Evolutionary conservation across 2,329 filamentous ascomycete species (phyloP), one percentile per base, ranked within the genome.

Genomic region (Cryphonectria carpinicola): DNA sequence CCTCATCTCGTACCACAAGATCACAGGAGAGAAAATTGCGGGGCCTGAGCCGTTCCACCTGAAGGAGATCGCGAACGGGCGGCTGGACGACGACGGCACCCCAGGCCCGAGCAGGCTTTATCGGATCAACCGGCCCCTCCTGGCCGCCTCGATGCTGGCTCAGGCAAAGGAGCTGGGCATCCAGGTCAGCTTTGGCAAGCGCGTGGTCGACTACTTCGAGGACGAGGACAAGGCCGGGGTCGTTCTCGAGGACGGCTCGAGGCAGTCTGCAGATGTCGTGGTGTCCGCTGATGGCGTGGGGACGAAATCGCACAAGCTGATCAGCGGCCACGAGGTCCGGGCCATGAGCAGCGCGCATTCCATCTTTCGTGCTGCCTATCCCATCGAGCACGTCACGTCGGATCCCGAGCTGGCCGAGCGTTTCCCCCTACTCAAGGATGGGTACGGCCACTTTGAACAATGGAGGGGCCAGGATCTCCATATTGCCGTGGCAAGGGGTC

Each of bases 401-500:
- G 82, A 83, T 72, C 83, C 86, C 66, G 81, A 82, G 4, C 75
- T 83, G 43, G 80, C 81, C 4, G 83, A 80, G 71, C 82, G 85
- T 63, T 80, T 87, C 3, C 82, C 84, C 4, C 77, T 68, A 10
- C 71, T 86, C 56, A 85, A 85, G 22, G 85, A 88, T 73, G 83
- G 41, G 83, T 83, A 19, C 87, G 85, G 83, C 80, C 87, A 60
- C 85, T 84, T 4, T 83, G 82, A 13, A 84, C 87, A 72, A 82
- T 86, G 43, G 84, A 86, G 75, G 85, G 56, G 54, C 1, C 17
- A 71, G 11, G 54, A 69, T 85, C 75, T 82, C 87, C 43, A 84
- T 82, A 8, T 86, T 84, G n/a, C 83, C 82, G 1, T 82, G 86
- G 70, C 87, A 86, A 75, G 81, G 10, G 5, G 17, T 19, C 32